phyloP scores from a whole-genome alignment of 257 asterid genomes.

The Solanum sejunctum region DNA sequence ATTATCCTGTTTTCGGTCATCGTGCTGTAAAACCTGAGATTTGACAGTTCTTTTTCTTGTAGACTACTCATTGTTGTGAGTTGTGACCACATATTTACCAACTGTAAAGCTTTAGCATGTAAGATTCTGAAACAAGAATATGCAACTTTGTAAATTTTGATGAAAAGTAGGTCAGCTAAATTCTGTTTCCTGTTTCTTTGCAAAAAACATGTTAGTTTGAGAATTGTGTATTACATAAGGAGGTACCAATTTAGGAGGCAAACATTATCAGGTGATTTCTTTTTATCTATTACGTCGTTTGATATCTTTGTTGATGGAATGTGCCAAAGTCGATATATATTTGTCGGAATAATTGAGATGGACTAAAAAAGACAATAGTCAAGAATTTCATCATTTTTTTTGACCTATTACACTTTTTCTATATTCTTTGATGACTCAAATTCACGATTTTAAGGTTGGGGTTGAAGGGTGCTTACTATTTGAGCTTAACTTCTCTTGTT shows the following conservation, averaged over 20 bases:
- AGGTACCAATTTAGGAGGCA: background rate
- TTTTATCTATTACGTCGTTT: background rate
- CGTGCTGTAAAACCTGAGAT: constrained; percentile 11
- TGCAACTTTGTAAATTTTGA: background rate
- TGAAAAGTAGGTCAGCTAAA: background rate
- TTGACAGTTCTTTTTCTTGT: background rate
- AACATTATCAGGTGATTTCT: background rate
- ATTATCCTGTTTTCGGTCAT: constrained; percentile 51
- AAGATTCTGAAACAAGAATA: background rate
- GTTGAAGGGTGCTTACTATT: too few species aligned
- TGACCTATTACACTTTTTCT: too few species aligned
- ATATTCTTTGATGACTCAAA: too few species aligned
- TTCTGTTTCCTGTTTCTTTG: background rate
- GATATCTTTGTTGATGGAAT: too few species aligned
- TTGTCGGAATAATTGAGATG: too few species aligned
- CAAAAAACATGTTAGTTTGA: background rate
- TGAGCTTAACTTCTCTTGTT: too few species aligned
- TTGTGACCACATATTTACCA: background rate
- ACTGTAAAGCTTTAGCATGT: background rate
- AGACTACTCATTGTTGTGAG: background rate
- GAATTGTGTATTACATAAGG: background rate
- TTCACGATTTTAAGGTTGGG: too few species aligned
- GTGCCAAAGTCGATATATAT: too few species aligned
- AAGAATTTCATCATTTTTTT: too few species aligned
- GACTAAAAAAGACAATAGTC: too few species aligned